phyloP scores from a whole-genome alignment of 768 basidiomycete genomes.

The Xanthoconium purpureum region DNA sequence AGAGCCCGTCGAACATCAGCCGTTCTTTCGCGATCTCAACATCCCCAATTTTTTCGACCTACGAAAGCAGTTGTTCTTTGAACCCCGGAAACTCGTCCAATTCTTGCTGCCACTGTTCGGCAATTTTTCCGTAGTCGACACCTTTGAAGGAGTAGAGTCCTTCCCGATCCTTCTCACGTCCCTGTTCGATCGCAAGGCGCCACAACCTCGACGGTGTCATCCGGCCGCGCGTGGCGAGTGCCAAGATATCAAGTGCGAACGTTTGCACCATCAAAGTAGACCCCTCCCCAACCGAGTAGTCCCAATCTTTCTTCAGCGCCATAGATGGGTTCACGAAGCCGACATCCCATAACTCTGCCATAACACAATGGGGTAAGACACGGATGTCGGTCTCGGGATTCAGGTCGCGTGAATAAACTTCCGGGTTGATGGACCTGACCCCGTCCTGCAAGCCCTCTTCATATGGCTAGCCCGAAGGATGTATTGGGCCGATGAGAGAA shows the following conservation, averaged over 20 bases:
- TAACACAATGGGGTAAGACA: neutral
- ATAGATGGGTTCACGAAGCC: neutral
- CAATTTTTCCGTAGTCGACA: neutral
- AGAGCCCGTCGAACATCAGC: neutral
- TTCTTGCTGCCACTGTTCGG: neutral
- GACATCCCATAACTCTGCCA: neutral
- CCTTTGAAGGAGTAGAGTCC: neutral
- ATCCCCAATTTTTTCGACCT: neutral
- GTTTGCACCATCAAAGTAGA: neutral
- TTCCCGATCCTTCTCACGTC: neutral
- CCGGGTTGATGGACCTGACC: too few relatives aligned
- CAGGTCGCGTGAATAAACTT: neutral
- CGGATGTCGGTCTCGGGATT: neutral
- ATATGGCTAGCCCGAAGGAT: neutral
- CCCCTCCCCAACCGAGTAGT: neutral
- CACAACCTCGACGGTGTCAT: neutral
- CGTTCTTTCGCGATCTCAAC: neutral
- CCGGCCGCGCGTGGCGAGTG: neutral
- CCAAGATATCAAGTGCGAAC: neutral
- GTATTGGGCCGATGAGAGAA: neutral
- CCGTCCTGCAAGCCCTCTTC: neutral
- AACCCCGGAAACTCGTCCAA: neutral
- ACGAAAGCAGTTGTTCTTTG: neutral
- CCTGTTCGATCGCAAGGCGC: neutral
- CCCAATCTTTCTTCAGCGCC: neutral